Percentiles rank a stretch among this genome's conserved stretches.
These are phyloP conservation scores for Globisporangium recalcitrans DNA, from an alignment of 352 stramenopile species.

Conservation along the genomic window DNA sequence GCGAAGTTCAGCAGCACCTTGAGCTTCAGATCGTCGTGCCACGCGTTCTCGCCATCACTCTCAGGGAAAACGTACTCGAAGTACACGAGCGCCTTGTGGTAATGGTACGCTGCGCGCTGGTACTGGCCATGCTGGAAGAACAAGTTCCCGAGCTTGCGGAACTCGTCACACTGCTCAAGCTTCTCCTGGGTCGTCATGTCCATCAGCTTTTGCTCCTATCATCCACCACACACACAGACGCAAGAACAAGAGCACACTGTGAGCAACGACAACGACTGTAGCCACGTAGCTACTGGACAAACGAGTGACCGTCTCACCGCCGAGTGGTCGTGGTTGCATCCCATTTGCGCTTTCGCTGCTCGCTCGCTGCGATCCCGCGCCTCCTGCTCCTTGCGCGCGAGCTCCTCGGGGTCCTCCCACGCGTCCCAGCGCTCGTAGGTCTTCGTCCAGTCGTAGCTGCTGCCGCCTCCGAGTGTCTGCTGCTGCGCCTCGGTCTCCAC, in stretches of 20 bases:
- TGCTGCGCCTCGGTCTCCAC: slow-evolving; percentile 18
- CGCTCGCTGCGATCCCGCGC: slow-evolving; percentile 59
- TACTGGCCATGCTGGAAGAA: slow-evolving; percentile 82
- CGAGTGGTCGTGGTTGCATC: slow-evolving; percentile 85
- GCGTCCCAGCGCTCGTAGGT: slow-evolving; percentile 78
- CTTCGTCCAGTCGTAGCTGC: slow-evolving; percentile 63
- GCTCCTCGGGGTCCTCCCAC: slow-evolving; percentile 78
- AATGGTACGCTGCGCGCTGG: slow-evolving; percentile 74
- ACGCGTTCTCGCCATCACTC: slow-evolving; percentile 40
- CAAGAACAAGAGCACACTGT: too few relatives aligned
- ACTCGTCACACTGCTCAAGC: slow-evolving; percentile 56
- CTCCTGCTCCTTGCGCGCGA: slow-evolving; percentile 56
- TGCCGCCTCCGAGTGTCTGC: background rate
- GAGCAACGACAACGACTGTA: too few relatives aligned
- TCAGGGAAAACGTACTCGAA: slow-evolving; percentile 87
- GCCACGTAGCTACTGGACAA: too few relatives aligned
- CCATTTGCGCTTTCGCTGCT: slow-evolving; percentile 35
- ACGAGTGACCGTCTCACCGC: slow-evolving; percentile 16
- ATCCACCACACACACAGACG: too few relatives aligned
- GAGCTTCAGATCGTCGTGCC: slow-evolving; percentile 48
- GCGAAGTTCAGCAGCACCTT: slow-evolving; percentile 72
- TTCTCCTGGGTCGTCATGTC: slow-evolving; percentile 74
- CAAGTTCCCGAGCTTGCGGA: slow-evolving; percentile 57
- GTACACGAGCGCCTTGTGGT: slow-evolving; percentile 79
- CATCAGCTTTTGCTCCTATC: slow-evolving; percentile 78